Evolutionary conservation across 345 rosid genomes (phyloP).

Genomic region (Rhodamnia rubescens): DNA sequence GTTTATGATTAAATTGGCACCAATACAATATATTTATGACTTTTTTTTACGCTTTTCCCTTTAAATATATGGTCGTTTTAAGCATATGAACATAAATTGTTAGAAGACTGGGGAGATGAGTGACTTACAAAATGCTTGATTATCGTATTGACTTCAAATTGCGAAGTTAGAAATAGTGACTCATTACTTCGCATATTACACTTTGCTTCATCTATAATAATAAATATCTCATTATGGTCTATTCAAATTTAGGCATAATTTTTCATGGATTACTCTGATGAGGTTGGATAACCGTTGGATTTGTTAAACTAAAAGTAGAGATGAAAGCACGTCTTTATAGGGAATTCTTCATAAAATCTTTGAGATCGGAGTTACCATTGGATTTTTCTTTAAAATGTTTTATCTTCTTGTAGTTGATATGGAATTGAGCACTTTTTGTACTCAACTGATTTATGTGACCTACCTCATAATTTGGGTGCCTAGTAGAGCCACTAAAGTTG

Average conservation of each 20-base stretch:
- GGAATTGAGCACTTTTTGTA: not conserved
- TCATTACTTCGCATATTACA: not conserved
- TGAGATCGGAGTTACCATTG: not conserved
- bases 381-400: not conserved
- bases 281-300: not conserved
- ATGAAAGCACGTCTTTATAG: not conserved
- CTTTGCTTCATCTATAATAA: not conserved
- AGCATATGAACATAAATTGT: not conserved
- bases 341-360: not conserved
- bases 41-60: not conserved
- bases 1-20: too few relatives aligned
- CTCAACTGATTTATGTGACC: not conserved
- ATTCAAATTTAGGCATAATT: not conserved
- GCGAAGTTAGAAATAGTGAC: not conserved
- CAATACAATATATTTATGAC: too few relatives aligned
- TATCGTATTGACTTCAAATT: not conserved
- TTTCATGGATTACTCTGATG: not conserved
- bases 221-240: not conserved
- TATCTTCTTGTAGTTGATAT: not conserved
- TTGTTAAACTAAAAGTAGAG: not conserved
- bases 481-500: not conserved
- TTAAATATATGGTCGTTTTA: not conserved
- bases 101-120: not conserved
- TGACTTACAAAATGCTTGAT: not conserved
- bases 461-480: not conserved